phyloP scores from a whole-genome alignment of 768 basidiomycete species.

The Pisolithus tinctorius region DNA sequence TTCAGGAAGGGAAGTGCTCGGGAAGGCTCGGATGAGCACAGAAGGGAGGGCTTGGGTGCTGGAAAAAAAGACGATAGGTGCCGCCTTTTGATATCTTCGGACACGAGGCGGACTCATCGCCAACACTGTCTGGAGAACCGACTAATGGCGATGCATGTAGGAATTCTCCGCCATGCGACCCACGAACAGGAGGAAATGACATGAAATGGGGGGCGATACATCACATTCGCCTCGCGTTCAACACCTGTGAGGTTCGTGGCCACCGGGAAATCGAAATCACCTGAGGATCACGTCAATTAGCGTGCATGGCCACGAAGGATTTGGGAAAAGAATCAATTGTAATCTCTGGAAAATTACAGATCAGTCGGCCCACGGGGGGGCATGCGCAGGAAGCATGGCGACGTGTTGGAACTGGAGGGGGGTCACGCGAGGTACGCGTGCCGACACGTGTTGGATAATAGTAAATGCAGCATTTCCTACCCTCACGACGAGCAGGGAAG shows the following conservation, averaged over 20 bases:
- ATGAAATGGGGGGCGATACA: slow-evolving; percentile 8
- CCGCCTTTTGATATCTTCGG: slow-evolving; percentile 24
- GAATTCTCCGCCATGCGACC: slow-evolving; percentile 22
- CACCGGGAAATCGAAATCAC: slow-evolving; percentile 17
- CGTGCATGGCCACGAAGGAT: slow-evolving; percentile 13
- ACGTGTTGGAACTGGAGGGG: background rate
- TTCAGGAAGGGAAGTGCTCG: background rate
- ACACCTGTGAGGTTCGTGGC: slow-evolving; percentile 18
- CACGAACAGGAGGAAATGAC: background rate
- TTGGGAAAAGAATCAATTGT: slow-evolving; percentile 14
- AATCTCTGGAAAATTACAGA: slow-evolving; percentile 8
- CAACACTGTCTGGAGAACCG: slow-evolving; percentile 21
- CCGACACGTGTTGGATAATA: background rate
- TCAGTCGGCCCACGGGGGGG: slow-evolving; percentile 12
- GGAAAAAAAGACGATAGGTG: slow-evolving; percentile 1
- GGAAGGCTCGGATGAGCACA: background rate
- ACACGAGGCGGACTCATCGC: slow-evolving; percentile 24
- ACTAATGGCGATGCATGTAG: slow-evolving; percentile 22
- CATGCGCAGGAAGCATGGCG: slow-evolving; percentile 22
- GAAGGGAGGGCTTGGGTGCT: slow-evolving; percentile 8
- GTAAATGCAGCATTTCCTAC: background rate
- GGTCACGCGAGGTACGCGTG: slow-evolving; percentile 10
- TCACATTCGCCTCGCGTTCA: slow-evolving; percentile 8
- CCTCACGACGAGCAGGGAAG: too few relatives aligned
- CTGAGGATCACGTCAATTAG: slow-evolving; percentile 20